Evolutionary conservation across 768 basidiomycete species (phyloP), one percentile per base, ranked within the genome.

Genomic region (Lactarius hengduanensis): DNA sequence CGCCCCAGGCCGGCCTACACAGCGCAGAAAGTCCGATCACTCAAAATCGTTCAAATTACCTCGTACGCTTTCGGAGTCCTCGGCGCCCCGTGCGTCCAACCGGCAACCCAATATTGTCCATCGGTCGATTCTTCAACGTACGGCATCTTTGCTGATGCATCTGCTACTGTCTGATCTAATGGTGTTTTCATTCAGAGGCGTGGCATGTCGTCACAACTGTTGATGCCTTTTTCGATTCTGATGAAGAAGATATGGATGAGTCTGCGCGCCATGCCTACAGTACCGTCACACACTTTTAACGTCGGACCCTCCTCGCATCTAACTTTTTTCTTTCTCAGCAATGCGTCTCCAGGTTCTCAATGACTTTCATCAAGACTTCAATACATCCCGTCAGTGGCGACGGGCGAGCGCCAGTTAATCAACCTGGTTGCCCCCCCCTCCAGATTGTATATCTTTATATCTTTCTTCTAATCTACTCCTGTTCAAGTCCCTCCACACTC

Each of bases 211-310:
- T 87, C 64, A 83, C 80, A 61, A 84, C 82, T 36, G 83, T 84
- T 43, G 91, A 92, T 72, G 87, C 91, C n/a, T 78, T 92, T 34
- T 76, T 80, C 59, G 89, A 91, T 75, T 92, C 91, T 34, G 91
- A 91, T 66, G 88, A 90, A 53, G 88, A 90, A 72, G 76, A 78
- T 57, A 81, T 79, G 16, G 88, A 91, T 71, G 87, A 89, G 71
- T 79, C 88, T 70, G 78, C 83, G 41, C 82, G 86, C 38, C 77
- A 83, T 57, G 90, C 91, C 71, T 90, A 89, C 71, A 76, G 90
- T 91, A 67, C 62, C 32, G 84, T 65, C 54, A 56, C 53, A 22
- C 62, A 41, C 26, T 30, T 50, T 32, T 26, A 18, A 28, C 32
- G 59, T 40, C 11, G 30, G n/a, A 11, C 10, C 57, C 11, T 16